Base-by-base conservation (phyloP, 331 rosid genomes). In the Rosa hybrid region DNA sequence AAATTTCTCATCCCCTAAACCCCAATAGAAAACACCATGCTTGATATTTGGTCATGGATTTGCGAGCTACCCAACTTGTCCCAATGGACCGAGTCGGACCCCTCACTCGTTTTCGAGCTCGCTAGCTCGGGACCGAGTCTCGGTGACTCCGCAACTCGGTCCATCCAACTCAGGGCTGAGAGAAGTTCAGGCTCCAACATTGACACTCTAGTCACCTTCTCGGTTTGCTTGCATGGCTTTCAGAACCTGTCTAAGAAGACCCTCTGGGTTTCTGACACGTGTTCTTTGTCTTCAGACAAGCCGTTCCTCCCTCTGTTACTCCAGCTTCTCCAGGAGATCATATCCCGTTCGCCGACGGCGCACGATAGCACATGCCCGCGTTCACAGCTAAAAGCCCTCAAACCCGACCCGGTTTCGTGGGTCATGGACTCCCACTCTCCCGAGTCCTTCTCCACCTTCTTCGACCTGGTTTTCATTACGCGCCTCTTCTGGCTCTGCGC, bases 11-110 rank as follows among this genome's bases (percentile, higher is more conserved):
- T 10, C 65, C 27, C 60, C 65, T 75, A 68, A 75, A 30, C 59
- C 8, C 65, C 0, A 39, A 25, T 8, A 65, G 1, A 65, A 23
- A 42, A 48, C 23, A 48, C n/a, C 50, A 73, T 21, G 18, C 89
- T 94, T 93, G 98, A 94, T 72, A 64, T 91, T 60, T 94, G 98
- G 98, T 84, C 95, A 9, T 94, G 98, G 98, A 94, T 94, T 69
- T 87, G 83, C 42, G 90, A 91, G 69, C 91, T 94, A 8, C 92
- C 92, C 39, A 87, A 77, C 88, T 90, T 90, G 14, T 76, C 67
- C 5, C 86, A 86, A 13, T 88, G 90, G 94, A 72, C 70, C 69
- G 83, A 85, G 65, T 86, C 91, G 2, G 84, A 85, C 86, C 85
- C 93, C 2, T 45, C 88, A 1, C 83, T 30, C 34, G 45, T 68